Evolutionary conservation across 1,284 basidiomycete genomes (phyloP).

Genomic region (Pseudozyma pruni): DNA sequence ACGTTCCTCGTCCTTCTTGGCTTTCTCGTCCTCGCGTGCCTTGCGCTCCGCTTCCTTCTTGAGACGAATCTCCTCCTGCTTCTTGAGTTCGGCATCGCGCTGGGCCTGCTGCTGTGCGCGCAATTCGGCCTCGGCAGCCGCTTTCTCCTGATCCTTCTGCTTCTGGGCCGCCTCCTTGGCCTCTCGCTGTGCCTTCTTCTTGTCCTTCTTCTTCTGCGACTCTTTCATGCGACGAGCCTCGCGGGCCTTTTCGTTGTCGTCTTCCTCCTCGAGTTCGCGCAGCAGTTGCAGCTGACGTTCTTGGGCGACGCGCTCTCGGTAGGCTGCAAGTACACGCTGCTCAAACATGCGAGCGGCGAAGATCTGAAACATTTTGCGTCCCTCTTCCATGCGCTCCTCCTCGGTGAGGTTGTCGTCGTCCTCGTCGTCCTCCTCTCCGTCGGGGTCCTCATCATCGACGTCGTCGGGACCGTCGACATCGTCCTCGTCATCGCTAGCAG

Average conservation of each 20-base stretch:
- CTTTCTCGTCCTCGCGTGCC: slow-evolving; percentile 71
- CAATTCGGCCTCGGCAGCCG: slow-evolving; percentile 70
- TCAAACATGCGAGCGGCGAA: slow-evolving; percentile 99
- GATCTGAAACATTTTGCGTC: slow-evolving; percentile 98
- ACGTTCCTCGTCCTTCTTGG: slow-evolving; percentile 71
- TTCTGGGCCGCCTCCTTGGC: slow-evolving; percentile 80
- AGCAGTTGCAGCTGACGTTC: slow-evolving; percentile 87
- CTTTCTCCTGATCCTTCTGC: slow-evolving; percentile 77
- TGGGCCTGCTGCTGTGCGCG: slow-evolving; percentile 77
- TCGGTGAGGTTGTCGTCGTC: slow-evolving; percentile 71
- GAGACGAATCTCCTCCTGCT: slow-evolving; percentile 78
- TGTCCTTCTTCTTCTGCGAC: slow-evolving; percentile 99
- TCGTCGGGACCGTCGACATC: slow-evolving; percentile 47
- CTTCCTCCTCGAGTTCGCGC: slow-evolving; percentile 88
- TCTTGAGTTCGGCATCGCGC: slow-evolving; percentile 69
- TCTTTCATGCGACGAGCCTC: slow-evolving; percentile 95
- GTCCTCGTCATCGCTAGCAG: slow-evolving; percentile 70
- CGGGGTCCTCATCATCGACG: slow-evolving; percentile 71
- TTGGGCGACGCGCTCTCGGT: slow-evolving; percentile 86
- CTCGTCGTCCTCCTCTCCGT: slow-evolving; percentile 71
- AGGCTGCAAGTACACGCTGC: slow-evolving; percentile 91
- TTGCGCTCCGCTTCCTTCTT: slow-evolving; percentile 71
- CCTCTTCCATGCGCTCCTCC: slow-evolving; percentile 94
- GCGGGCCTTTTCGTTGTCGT: slow-evolving; percentile 79
- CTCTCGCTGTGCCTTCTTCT: slow-evolving; percentile 89